Conservation (phyloP, 2,329 filamentous ascomycete species). For the Ampelomyces quisqualis region DNA sequence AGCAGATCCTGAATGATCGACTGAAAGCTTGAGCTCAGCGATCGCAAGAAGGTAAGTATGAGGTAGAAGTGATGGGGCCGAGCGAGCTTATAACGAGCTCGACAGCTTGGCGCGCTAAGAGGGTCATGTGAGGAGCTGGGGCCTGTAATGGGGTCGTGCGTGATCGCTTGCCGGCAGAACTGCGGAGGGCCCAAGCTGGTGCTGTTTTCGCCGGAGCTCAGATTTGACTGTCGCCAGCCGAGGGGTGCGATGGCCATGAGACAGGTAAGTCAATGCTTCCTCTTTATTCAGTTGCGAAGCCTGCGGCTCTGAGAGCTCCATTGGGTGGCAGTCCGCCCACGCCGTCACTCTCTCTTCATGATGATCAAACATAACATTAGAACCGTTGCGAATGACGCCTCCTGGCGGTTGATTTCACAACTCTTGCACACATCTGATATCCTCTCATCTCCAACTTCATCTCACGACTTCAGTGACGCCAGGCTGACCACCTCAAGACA, state of each 20-base stretch:
- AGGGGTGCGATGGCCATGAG: constrained; percentile 7
- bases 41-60: constrained; percentile 35
- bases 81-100: constrained; percentile 1
- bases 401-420: constrained; percentile 55
- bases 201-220: no score
- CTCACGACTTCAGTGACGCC: not conserved
- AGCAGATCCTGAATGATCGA: constrained; percentile 32
- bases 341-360: constrained; percentile 11
- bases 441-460: not conserved
- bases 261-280: constrained; percentile 10
- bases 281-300: not conserved
- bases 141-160: no score
- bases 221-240: not conserved
- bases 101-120: not conserved
- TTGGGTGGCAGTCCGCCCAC: not conserved
- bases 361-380: constrained; percentile 47
- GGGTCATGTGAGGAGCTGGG: no score
- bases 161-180: no score
- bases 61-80: not conserved
- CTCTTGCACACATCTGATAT: constrained; percentile 41
- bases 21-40: constrained; percentile 32
- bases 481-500: constrained; percentile 42
- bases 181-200: no score
- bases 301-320: not conserved
- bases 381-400: constrained; percentile 70